These are phyloP conservation scores for Penicillium sclerotiorum DNA, from an alignment of 2,329 filamentous ascomycete species.

Conservation along the genomic window DNA sequence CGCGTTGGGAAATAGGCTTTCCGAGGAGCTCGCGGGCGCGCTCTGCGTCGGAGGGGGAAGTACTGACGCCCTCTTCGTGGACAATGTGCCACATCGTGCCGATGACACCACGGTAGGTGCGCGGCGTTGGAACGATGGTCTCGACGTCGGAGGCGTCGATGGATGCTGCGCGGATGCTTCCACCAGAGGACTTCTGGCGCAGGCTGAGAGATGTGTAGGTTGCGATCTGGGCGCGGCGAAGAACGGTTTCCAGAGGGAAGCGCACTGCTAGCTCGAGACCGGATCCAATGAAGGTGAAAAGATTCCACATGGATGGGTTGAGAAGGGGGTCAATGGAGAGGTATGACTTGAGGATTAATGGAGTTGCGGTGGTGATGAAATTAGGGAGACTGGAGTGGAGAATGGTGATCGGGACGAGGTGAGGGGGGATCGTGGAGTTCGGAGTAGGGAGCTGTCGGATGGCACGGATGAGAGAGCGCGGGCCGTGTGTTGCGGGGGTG, in stretches of 20 bases:
- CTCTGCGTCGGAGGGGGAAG: constrained; percentile 49
- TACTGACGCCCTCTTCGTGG: constrained; percentile 71
- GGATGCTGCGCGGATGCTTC: constrained; percentile 23
- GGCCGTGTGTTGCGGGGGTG: constrained; percentile 73
- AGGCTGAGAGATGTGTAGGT: constrained; percentile 63
- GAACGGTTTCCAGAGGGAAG: constrained; percentile 86
- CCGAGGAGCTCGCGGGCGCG: constrained; percentile 37
- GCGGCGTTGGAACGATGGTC: constrained; percentile 74
- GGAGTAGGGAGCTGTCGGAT: constrained; percentile 75
- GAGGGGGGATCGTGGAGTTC: constrained; percentile 67
- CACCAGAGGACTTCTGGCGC: constrained; percentile 35
- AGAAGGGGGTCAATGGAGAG: constrained; percentile 79
- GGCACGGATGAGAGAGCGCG: constrained; percentile 76
- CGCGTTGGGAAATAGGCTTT: constrained; percentile 40
- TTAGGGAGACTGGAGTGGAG: constrained; percentile 84
- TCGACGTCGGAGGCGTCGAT: constrained; percentile 52
- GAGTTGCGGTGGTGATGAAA: constrained; percentile 77
- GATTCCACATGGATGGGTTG: constrained; percentile 78
- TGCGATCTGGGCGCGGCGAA: constrained; percentile 82
- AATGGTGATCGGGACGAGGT: constrained; percentile 79
- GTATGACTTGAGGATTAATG: constrained; percentile 81
- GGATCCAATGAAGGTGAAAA: constrained; percentile 80
- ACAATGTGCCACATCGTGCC: constrained; percentile 89
- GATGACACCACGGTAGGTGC: constrained; percentile 81
- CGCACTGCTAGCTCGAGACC: constrained; percentile 81